phyloP scores from a whole-genome alignment of 129 eudicot genomes.

The Pittosporum tobira region DNA sequence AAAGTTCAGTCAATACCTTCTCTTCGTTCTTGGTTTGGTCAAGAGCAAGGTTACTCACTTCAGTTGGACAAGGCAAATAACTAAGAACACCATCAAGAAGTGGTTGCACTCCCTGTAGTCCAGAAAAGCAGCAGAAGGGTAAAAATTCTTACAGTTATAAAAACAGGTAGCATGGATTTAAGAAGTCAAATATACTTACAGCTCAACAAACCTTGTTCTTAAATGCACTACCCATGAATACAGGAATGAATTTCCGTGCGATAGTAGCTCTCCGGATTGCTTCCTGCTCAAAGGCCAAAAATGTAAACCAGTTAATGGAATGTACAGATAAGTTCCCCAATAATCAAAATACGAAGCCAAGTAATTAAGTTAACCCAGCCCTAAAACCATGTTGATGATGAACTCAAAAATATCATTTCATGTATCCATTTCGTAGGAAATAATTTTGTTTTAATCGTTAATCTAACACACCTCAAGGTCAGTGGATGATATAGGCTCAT shows the following conservation, averaged over 20 bases:
- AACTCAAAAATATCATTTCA: too few species aligned
- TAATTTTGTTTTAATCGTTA: neutral
- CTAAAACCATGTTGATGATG: neutral
- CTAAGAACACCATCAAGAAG: slow-evolving; percentile 91
- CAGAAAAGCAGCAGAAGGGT: slow-evolving; percentile 10
- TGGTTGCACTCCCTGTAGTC: slow-evolving; percentile 78
- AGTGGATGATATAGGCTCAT: slow-evolving; percentile 75
- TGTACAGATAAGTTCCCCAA: too few species aligned
- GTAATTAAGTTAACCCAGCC: neutral
- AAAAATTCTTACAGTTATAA: neutral
- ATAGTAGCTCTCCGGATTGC: slow-evolving; percentile 92
- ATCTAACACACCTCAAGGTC: slow-evolving; percentile 79
- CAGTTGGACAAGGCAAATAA: slow-evolving; percentile 90
- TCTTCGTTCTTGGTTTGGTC: slow-evolving; percentile 89
- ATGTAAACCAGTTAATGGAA: neutral
- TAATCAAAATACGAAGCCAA: too few species aligned
- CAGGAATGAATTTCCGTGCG: slow-evolving; percentile 83
- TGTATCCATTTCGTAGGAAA: neutral
- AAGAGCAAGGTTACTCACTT: slow-evolving; percentile 89
- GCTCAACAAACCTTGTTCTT: slow-evolving; percentile 69
- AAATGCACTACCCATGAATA: slow-evolving; percentile 99
- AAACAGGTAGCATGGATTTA: neutral
- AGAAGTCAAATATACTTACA: slow-evolving; percentile 1
- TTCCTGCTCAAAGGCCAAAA: slow-evolving; percentile 39
- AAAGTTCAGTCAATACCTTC: slow-evolving; percentile 41